These are phyloP conservation scores for Ustanciosporium gigantosporum DNA, from an alignment of 1,284 basidiomycete genomes.

Conservation along the genomic window DNA sequence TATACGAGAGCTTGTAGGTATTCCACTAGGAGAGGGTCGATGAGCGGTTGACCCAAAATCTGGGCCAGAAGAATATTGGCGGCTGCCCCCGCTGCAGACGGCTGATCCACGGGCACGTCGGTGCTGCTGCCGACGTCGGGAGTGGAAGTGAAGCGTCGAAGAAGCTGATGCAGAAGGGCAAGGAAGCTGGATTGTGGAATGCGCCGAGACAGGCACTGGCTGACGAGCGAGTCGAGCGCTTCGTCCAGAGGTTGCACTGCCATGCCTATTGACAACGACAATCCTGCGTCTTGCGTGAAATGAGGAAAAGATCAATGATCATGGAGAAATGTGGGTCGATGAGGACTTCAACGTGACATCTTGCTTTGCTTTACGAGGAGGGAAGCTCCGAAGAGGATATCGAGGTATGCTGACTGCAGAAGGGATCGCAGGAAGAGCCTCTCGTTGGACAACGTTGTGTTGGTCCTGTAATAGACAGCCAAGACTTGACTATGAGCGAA, in stretches of 20 bases:
- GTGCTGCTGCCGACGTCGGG: too few species aligned
- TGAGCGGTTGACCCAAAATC: conserved; percentile 14
- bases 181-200: conserved; percentile 30
- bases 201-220: conserved; percentile 18
- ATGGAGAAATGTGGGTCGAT: too few species aligned
- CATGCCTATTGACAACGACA: conserved; percentile 4
- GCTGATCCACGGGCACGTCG: not conserved
- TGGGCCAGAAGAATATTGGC: conserved; percentile 4
- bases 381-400: too few species aligned
- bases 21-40: conserved; percentile 33
- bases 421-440: too few species aligned
- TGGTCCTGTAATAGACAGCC: too few species aligned
- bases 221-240: conserved; percentile 25
- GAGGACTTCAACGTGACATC: too few species aligned
- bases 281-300: not conserved
- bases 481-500: too few species aligned
- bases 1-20: conserved; percentile 32
- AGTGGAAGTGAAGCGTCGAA: conserved; percentile 5
- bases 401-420: too few species aligned
- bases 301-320: too few species aligned
- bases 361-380: too few species aligned
- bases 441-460: too few species aligned
- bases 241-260: conserved; percentile 15
- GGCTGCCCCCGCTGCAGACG: not conserved
- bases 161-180: conserved; percentile 21